Evolutionary conservation across 169 alveolate genomes (phyloP), one percentile per base, ranked within the genome.

Genomic region (Plasmodium coatneyi): DNA sequence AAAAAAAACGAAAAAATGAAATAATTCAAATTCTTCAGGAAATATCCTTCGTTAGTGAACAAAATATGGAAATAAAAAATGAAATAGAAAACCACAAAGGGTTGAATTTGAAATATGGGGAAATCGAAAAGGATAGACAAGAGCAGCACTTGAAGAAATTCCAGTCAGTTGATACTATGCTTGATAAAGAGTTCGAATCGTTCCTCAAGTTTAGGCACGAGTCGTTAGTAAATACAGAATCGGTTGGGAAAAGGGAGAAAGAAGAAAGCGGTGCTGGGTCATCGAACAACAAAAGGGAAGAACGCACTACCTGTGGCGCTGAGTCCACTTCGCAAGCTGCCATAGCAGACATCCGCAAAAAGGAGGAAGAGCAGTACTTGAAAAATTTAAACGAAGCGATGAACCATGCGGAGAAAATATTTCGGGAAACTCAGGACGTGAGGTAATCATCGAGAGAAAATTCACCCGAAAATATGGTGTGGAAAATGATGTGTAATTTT

Each of bases 321-420:
- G 41, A 41, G 6, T 41, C 36, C 76, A 66, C 36, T 22, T 66
- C 19, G 39, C 19, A 43, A 36, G 28, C n/a, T 25, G 32, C 79
- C 36, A 43, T 78, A 56, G 28, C 3, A n/a, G 82, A 87, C 71
- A 76, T 87, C 41, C 30, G 22, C n/a, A 60, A 79, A 78, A 79
- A 56, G 34, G 39, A 87, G 46, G 82, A 87, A 34, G 89, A 87
- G 12, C 83, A 87, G 78, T 87, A 79, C 28, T 34, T 46, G 28
- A 78, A 76, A 54, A 87, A 87, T 76, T 87, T 87, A 78, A 87
- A 87, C 41, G 83, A 87, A 78, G 93, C 84, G 43, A 78, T 78
- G 34, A 78, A 87, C 43, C 82, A 87, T 30, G 93, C 89, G 30
- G 66, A 87, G 70, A 43, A 79, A 19, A 60, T 72, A 39, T 87